Percentiles rank a stretch among this genome's conserved stretches.
Conservation (phyloP, 1,139 yeast species). For the Debaryomycetaceae sp. region DNA sequence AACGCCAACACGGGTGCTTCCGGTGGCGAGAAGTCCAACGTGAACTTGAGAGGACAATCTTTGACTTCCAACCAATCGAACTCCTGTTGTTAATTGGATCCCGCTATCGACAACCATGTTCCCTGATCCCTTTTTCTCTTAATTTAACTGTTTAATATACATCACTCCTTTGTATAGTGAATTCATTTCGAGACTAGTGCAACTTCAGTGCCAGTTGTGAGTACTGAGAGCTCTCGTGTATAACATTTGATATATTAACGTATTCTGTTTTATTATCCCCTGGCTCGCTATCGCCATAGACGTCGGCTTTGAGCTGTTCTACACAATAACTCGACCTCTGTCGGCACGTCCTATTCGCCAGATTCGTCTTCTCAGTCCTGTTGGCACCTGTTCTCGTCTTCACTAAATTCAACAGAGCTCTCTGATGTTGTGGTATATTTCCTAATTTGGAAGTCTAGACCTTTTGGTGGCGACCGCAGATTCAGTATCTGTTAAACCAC, state of each 20-base stretch:
- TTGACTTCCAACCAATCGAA: slow-evolving; percentile 63
- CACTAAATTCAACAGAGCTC: background rate
- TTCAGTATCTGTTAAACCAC: background rate
- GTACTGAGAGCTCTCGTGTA: no score
- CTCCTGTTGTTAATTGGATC: slow-evolving; percentile 65
- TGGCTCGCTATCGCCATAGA: no score
- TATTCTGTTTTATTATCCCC: no score
- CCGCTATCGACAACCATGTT: background rate
- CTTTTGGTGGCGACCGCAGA: slow-evolving; percentile 8
- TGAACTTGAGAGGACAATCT: slow-evolving; percentile 86
- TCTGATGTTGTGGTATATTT: slow-evolving; percentile 1
- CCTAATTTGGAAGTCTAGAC: slow-evolving; percentile 12
- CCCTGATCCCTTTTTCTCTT: slow-evolving; percentile 3
- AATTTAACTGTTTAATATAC: background rate
- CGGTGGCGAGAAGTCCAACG: slow-evolving; percentile 62
- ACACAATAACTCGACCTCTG: no score
- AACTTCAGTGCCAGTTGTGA: no score
- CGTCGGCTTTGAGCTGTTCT: no score
- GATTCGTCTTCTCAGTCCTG: no score
- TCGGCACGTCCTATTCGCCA: no score
- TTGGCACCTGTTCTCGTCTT: background rate
- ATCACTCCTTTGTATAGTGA: background rate
- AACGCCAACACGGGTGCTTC: slow-evolving; percentile 42
- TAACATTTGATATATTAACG: no score
- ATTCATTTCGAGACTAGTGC: no score